Base-by-base conservation (phyloP, 371 early-diverging fungal genomes). In the Smittium mucronatum region DNA sequence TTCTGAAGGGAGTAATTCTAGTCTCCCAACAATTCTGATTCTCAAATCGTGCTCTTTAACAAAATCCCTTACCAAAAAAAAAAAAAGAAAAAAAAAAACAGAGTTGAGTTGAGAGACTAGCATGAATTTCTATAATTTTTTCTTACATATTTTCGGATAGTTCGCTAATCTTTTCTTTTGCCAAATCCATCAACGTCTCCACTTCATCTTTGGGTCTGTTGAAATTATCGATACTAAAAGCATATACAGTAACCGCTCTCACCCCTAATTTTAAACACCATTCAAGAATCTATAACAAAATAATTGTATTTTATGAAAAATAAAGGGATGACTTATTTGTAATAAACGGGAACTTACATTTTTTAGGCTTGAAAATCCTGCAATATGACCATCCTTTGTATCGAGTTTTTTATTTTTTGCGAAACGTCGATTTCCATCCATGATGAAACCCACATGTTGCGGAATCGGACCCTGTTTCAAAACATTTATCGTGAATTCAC, bases 371-470 rank as follows among this genome's bases (percentile, higher is more conserved):
- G 83, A 78, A 74, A 89, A 95, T 17, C 97, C 98, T 60, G 84
- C 83, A 35, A 85, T 80, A 76, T 98, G 98, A 21, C 97, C 98
- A 17, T 83, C 81, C 2, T 73, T 73, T 25, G 83, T 79, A 26
- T 79, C 72, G 69, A 85, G 71, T 29, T 88, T 82, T 5, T 74
- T 72, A 59, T 84, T 84, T 70, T 83, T 84, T 32, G 91, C 95
- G 77, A 84, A 99, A 36, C 99, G 87, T 70, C 99, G 82, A 83
- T 99, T 99, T 11, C 99, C 99, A 77, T 99, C 99, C 86, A 98
- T 91, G 67, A 99, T 93, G 76, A 99, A 95, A 0, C 91, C 99
- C 15, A 98, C 83, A 78, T 98, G 99, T n/a, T 83, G 77, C 0
- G 99, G 99, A 29, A 97, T 84, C 1, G 89, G 87, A 1, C 97